Evolutionary conservation across 345 rosid species (phyloP).

Genomic region (Sonneratia caseolaris): DNA sequence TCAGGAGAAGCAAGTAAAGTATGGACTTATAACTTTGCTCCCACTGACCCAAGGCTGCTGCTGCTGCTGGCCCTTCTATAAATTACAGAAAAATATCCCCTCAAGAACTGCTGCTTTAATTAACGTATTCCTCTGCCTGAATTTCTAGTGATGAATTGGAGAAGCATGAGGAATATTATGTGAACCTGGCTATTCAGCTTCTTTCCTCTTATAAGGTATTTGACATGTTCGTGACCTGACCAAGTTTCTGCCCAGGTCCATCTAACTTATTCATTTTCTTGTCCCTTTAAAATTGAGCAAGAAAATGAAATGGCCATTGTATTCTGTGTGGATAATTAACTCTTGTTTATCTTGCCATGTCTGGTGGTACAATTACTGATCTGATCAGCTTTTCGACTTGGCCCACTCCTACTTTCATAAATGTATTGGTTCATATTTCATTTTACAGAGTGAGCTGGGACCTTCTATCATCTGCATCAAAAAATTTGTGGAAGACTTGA

Average conservation of each 20-base stretch:
- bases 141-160: conserved; percentile 68
- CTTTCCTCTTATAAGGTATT: conserved; percentile 73
- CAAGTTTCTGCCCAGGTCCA: not conserved
- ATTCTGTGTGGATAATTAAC: not conserved
- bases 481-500: conserved; percentile 82
- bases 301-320: not conserved
- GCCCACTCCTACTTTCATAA: not conserved
- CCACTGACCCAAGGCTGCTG: no score
- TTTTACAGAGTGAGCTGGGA: conserved; percentile 60
- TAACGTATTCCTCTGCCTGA: conserved; percentile 18
- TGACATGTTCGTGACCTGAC: not conserved
- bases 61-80: not conserved
- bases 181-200: conserved; percentile 51
- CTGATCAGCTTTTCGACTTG: not conserved
- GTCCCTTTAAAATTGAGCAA: not conserved
- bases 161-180: conserved; percentile 69
- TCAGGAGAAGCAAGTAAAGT: conserved; percentile 69
- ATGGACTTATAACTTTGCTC: conserved; percentile 22
- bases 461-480: conserved; percentile 61
- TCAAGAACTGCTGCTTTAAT: not conserved
- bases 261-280: not conserved
- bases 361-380: not conserved
- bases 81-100: not conserved
- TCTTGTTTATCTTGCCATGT: not conserved
- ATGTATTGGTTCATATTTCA: not conserved